Evolutionary conservation across 2,329 filamentous ascomycete genomes (phyloP).

Genomic region (Neoascochyta sp.): DNA sequence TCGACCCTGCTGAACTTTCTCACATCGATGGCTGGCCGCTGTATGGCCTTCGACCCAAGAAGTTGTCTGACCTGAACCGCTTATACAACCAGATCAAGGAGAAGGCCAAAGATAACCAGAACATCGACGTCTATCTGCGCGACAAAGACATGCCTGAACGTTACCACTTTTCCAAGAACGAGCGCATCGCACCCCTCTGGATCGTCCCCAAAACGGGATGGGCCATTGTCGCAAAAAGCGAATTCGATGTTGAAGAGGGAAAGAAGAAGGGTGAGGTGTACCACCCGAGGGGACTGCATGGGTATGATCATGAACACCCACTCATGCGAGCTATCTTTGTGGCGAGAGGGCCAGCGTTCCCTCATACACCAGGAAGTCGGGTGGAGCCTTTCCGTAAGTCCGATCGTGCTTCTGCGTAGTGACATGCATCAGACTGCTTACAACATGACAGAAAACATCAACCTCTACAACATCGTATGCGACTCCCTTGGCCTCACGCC

Average conservation of each 20-base stretch:
- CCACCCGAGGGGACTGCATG: constrained; percentile 79
- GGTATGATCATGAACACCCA: constrained; percentile 91
- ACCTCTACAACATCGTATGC: constrained; percentile 93
- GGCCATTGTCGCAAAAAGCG: constrained; percentile 78
- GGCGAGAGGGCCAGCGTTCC: constrained; percentile 86
- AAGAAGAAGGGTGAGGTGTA: constrained; percentile 65
- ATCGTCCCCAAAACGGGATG: constrained; percentile 88
- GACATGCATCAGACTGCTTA: constrained; percentile 26
- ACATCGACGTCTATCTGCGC: constrained; percentile 81
- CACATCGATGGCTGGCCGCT: constrained; percentile 94
- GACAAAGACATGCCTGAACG: constrained; percentile 85
- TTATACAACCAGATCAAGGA: constrained; percentile 60
- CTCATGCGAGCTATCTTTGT: constrained; percentile 96
- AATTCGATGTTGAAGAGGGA: constrained; percentile 70
- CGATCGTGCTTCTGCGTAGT: no score
- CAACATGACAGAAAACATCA: constrained; percentile 70
- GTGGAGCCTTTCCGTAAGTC: constrained; percentile 80
- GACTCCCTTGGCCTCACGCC: constrained; percentile 75
- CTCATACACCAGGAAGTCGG: constrained; percentile 75
- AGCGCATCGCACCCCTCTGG: constrained; percentile 92
- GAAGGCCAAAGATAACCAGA: constrained; percentile 59
- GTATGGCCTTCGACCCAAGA: constrained; percentile 79
- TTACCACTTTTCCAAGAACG: constrained; percentile 86
- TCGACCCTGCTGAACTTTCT: constrained; percentile 72
- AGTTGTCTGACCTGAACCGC: constrained; percentile 59